These are phyloP conservation scores for Boletus tomentosulus DNA, from an alignment of 768 basidiomycete species.

Conservation along the genomic window DNA sequence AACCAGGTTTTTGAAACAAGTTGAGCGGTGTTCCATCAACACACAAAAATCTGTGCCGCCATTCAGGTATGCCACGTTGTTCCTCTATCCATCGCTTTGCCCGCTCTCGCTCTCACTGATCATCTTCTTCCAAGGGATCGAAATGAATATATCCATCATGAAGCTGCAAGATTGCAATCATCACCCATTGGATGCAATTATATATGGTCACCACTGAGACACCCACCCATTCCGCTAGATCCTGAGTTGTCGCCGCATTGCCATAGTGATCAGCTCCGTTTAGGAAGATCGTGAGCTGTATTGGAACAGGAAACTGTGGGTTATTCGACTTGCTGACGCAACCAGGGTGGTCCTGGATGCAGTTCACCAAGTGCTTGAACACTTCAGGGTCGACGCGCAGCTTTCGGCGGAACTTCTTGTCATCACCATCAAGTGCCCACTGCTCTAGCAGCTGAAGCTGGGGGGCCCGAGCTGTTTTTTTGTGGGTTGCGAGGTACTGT, in stretches of 20 bases:
- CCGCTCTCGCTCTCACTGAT: too few relatives aligned
- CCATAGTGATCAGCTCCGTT: neutral
- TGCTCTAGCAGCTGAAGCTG: too few relatives aligned
- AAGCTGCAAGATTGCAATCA: neutral
- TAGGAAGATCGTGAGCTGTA: neutral
- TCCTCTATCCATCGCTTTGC: too few relatives aligned
- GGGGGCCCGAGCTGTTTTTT: too few relatives aligned
- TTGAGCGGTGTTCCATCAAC: constrained; percentile 12
- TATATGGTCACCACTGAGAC: neutral
- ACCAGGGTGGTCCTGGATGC: neutral
- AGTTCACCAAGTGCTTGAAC: constrained; percentile 21
- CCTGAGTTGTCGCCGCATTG: neutral
- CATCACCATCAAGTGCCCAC: too few relatives aligned
- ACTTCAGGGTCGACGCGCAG: constrained; percentile 23
- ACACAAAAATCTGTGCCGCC: constrained; percentile 8
- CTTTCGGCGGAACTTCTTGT: neutral
- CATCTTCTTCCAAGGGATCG: too few relatives aligned
- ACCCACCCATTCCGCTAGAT: neutral
- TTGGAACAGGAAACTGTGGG: neutral
- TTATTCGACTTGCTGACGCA: neutral
- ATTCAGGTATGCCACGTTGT: neutral
- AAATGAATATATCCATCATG: neutral
- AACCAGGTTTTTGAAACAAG: constrained; percentile 19
- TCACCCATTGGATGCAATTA: neutral
- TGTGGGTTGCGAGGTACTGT: too few relatives aligned